Percentiles rank a stretch among this genome's conserved stretches.
Evolutionary conservation across 495 filamentous ascomycete species (phyloP).

Genomic region (Podospora appendiculata): DNA sequence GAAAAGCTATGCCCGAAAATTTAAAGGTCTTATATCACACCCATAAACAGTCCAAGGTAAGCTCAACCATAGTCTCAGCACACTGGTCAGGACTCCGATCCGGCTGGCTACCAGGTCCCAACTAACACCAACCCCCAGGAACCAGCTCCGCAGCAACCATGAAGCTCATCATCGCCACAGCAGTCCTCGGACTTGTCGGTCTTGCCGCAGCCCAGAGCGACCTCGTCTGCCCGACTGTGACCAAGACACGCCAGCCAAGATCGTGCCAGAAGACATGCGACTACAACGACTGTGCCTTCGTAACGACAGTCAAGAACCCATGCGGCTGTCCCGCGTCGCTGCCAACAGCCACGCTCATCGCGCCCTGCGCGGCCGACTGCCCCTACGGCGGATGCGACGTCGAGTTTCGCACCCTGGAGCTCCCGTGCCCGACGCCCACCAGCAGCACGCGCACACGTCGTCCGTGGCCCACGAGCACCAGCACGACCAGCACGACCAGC

Average conservation of each 20-base stretch:
- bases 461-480: background rate
- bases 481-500: constrained; percentile 2
- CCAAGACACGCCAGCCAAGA: constrained; percentile 17
- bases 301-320: constrained; percentile 17
- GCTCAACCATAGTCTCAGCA: background rate
- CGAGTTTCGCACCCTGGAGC: constrained; percentile 14
- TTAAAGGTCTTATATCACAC: no score
- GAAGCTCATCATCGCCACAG: background rate
- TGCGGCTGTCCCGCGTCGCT: constrained; percentile 21
- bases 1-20: background rate
- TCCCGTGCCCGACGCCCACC: constrained; percentile 13
- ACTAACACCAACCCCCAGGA: background rate
- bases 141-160: background rate
- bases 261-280: constrained; percentile 17
- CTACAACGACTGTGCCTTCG: constrained; percentile 18
- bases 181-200: constrained; percentile 16
- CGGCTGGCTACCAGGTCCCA: background rate
- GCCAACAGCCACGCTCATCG: constrained; percentile 23
- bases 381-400: constrained; percentile 24
- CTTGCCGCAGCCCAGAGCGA: constrained; percentile 9
- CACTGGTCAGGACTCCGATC: background rate
- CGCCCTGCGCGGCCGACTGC: constrained; percentile 23
- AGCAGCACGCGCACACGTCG: constrained; percentile 1
- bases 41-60: background rate
- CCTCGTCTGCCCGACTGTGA: constrained; percentile 19